A percentile compares a stretch with the other conserved stretches of the same genome.
These are phyloP conservation scores for Suillus weaverae DNA, from an alignment of 768 basidiomycete genomes.

Conservation along the genomic window DNA sequence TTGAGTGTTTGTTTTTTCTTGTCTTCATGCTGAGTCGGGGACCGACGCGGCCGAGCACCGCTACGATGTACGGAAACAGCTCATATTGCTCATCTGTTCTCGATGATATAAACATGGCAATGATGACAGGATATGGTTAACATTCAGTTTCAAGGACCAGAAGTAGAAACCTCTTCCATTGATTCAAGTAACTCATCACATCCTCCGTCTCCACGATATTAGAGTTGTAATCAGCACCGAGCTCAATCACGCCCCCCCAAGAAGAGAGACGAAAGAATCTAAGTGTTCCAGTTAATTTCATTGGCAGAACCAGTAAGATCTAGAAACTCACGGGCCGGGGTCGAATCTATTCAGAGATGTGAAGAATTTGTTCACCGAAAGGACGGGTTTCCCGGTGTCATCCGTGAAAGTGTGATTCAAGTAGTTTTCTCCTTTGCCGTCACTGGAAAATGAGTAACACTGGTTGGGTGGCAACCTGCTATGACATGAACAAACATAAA, in stretches of 20 bases:
- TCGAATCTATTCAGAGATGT: background rate
- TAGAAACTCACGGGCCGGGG: background rate
- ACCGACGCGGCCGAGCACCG: too few species aligned
- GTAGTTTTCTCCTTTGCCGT: background rate
- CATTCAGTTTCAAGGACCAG: background rate
- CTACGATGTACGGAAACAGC: too few species aligned
- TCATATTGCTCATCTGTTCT: too few species aligned
- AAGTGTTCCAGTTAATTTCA: background rate
- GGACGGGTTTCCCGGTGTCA: background rate
- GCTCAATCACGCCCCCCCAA: background rate
- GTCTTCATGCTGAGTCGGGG: too few species aligned
- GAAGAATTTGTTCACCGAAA: background rate
- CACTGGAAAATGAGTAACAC: background rate
- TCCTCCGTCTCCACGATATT: background rate
- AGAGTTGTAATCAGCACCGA: background rate
- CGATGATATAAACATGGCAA: too few species aligned
- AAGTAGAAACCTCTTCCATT: background rate
- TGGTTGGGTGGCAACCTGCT: background rate
- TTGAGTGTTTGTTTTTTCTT: too few species aligned
- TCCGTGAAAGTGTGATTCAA: background rate
- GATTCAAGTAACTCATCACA: background rate
- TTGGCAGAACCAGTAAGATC: background rate
- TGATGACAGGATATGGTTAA: background rate
- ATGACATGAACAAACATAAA: background rate
- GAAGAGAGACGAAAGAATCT: background rate